Percentiles rank a stretch among this genome's conserved stretches.
Evolutionary conservation across 768 basidiomycete species (phyloP).

Genomic region (Asterophora parasitica): DNA sequence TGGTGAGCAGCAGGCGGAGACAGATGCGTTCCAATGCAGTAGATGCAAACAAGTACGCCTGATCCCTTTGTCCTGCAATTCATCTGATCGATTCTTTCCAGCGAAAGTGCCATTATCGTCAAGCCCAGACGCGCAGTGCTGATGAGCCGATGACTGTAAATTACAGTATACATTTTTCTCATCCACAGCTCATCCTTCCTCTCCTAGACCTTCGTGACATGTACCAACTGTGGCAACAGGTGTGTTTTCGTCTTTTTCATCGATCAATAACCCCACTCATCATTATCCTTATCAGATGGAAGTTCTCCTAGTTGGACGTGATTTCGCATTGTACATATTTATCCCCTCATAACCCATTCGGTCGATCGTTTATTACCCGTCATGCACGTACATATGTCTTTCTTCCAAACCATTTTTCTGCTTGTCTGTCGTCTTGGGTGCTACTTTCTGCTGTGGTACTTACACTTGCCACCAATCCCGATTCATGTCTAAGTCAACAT

Average conservation of each 20-base stretch:
- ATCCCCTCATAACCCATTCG: neutral
- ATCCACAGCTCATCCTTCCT: neutral
- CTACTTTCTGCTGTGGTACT: too few relatives aligned
- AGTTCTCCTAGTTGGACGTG: slow-evolving; percentile 29
- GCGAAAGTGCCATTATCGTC: slow-evolving; percentile 88
- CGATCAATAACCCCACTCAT: neutral
- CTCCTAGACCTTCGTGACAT: slow-evolving; percentile 77
- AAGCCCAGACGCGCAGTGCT: slow-evolving; percentile 95
- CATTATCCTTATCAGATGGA: slow-evolving; percentile 27
- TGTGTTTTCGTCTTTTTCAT: slow-evolving; percentile 7
- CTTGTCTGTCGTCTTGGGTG: too few relatives aligned
- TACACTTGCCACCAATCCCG: neutral
- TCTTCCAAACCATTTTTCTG: too few relatives aligned
- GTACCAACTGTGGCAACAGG: slow-evolving; percentile 28
- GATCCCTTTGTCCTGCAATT: neutral
- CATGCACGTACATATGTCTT: too few relatives aligned
- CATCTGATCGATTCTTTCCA: slow-evolving; percentile 21
- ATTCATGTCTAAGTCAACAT: too few relatives aligned
- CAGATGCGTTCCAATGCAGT: slow-evolving; percentile 95
- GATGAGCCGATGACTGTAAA: slow-evolving; percentile 96
- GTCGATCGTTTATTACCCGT: neutral
- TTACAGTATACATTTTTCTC: neutral
- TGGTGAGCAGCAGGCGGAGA: slow-evolving; percentile 87
- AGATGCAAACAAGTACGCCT: slow-evolving; percentile 80
- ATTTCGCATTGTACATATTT: too few relatives aligned